Percentiles rank a stretch among this genome's conserved stretches.
phyloP scores from a whole-genome alignment of 805 yeast genomes.

The Wickerhamiella qilinensis region DNA sequence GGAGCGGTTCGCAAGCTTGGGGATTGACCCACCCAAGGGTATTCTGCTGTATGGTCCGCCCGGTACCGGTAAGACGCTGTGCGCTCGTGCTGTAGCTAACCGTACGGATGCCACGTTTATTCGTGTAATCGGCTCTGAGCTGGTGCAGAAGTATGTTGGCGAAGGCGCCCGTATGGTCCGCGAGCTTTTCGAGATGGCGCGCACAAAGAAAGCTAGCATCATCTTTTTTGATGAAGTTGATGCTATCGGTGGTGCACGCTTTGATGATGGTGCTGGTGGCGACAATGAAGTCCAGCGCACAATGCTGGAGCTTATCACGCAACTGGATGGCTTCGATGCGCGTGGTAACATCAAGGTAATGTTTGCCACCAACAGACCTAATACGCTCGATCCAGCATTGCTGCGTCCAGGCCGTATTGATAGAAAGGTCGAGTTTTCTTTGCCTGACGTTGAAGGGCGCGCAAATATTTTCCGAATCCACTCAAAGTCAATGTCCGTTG shows the following conservation, averaged over 20 bases:
- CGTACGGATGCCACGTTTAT: constrained; percentile 98
- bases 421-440: constrained; percentile 90
- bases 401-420: constrained; percentile 98
- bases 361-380: constrained; percentile 98
- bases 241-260: constrained; percentile 99
- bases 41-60: constrained; percentile 94
- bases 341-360: constrained; percentile 97
- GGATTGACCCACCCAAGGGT: constrained; percentile 99
- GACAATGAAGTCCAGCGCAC: constrained; percentile 98
- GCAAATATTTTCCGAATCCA: constrained; percentile 96
- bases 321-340: constrained; percentile 96
- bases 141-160: constrained; percentile 97
- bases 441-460: constrained; percentile 95
- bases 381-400: constrained; percentile 93
- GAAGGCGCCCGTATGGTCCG: constrained; percentile 99
- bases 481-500: constrained; percentile 94
- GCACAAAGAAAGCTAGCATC: constrained; percentile 95
- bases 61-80: constrained; percentile 95
- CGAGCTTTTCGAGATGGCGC: constrained; percentile 97
- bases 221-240: constrained; percentile 97
- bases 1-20: constrained; percentile 89
- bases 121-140: constrained; percentile 94
- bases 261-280: constrained; percentile 47
- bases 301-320: constrained; percentile 95
- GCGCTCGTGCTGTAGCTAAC: constrained; percentile 98